Evolutionary conservation across 2,329 filamentous ascomycete species (phyloP), one percentile per base, ranked within the genome.

Genomic region (Diaporthe citriasiana): DNA sequence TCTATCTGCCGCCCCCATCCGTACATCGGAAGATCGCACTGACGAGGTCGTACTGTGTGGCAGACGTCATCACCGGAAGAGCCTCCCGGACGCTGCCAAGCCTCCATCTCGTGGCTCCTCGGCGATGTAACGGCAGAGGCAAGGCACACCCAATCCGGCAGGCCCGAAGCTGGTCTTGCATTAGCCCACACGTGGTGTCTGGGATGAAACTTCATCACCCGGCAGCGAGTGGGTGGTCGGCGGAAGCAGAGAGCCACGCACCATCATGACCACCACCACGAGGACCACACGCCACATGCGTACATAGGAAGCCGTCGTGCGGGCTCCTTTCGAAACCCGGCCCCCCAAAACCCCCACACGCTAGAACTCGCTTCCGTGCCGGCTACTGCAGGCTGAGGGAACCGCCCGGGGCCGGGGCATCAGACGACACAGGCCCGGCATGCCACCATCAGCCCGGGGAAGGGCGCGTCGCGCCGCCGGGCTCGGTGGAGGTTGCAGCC

Each of bases 31-130:
- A 53, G 33, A 68, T 53, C 33, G 63, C 63, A 68, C 63, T 68
- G 63, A 40, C 45, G 63, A 68, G 15, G 47, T 68, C 63, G 63
- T 68, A 53, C 47, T 68, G 63, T 53, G 63, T 51, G 47, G 45
- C 56, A 59, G 56, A 71, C 35, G 70, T 63, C 70, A 71, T 63
- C 40, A n/a, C 56, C 70, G 56, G 56, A 71, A 60, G 45, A 35
- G 17, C n/a, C 56, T 40, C 57, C 56, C 55, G 42, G 42, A 9
- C 33, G 57, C 47, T 71, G 56, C 53, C 56, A 63, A 71, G 33
- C 53, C 69, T 40, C 56, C 55, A 63, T 22, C 33, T 33, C 47
- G 25, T 45, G 25, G 22, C 35, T n/a, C n/a, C 45, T 3, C 25
- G 38, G 25, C 51, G 25, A 57, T 70, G 68, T 47, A 59, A 57